These are phyloP conservation scores for Epichloe baconii DNA, from an alignment of 2,329 filamentous ascomycete genomes.

Conservation along the genomic window DNA sequence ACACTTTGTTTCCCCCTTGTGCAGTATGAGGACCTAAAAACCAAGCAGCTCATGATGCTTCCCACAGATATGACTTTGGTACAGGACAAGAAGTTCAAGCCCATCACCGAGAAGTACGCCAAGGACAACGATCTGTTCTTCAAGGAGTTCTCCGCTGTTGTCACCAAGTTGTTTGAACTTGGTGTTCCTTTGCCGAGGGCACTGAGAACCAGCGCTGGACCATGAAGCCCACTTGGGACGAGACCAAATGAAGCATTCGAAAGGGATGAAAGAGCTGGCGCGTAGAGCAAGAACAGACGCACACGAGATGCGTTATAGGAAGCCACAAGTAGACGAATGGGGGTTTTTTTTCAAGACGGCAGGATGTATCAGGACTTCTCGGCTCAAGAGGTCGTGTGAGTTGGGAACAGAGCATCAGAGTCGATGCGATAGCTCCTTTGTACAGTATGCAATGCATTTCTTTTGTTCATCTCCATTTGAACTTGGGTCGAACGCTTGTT, in stretches of 20 bases:
- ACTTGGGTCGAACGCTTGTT: background rate
- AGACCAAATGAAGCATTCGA: constrained; percentile 14
- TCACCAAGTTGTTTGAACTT: constrained; percentile 79
- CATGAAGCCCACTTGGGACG: constrained; percentile 45
- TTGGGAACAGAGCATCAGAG: background rate
- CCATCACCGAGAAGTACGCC: constrained; percentile 74
- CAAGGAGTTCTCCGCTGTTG: constrained; percentile 72
- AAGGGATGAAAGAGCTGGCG: background rate
- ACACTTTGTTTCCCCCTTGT: background rate
- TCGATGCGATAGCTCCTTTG: background rate
- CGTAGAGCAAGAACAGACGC: background rate
- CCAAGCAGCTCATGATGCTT: constrained; percentile 92
- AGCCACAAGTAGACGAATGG: constrained; percentile 5
- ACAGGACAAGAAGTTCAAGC: constrained; percentile 76
- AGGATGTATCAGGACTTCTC: background rate
- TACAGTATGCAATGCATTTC: background rate
- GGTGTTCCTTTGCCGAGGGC: constrained; percentile 68
- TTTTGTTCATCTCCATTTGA: background rate
- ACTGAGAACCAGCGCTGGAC: constrained; percentile 41
- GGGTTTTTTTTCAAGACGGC: background rate
- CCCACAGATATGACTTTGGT: constrained; percentile 80
- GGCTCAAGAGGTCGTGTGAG: background rate
- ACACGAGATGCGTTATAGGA: background rate
- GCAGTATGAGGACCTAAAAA: constrained; percentile 79
- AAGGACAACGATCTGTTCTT: constrained; percentile 88